Percentiles rank a stretch among this genome's conserved stretches.
These are phyloP conservation scores for Arthrobotrys megalospora DNA, from an alignment of 2,329 filamentous ascomycete species.

Conservation along the genomic window DNA sequence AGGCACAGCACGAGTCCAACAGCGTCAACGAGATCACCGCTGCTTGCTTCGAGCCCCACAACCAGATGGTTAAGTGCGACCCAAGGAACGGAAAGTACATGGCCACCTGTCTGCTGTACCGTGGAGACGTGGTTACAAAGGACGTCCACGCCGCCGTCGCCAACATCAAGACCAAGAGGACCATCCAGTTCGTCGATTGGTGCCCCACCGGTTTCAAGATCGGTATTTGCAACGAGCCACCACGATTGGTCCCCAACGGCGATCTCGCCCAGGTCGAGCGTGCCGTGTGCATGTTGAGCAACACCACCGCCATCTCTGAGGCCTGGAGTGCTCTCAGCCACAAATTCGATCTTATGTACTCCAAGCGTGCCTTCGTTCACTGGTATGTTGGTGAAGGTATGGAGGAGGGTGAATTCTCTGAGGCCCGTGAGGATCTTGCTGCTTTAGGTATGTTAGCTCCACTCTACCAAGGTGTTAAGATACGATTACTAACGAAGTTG, in stretches of 20 bases:
- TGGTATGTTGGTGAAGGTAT: constrained; percentile 99
- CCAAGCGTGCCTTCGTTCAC: constrained; percentile 99
- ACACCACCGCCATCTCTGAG: constrained; percentile 98
- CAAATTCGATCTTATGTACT: constrained; percentile 99
- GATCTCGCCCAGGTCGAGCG: constrained; percentile 98
- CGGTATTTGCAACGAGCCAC: constrained; percentile 99
- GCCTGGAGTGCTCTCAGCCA: constrained; percentile 95
- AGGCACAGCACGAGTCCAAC: constrained; percentile 98
- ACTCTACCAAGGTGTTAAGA: not conserved
- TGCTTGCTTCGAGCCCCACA: constrained; percentile 99
- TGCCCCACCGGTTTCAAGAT: constrained; percentile 99
- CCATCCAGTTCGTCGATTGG: constrained; percentile 99
- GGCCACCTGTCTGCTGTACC: constrained; percentile 98
- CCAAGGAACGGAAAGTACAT: constrained; percentile 99
- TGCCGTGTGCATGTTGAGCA: constrained; percentile 99
- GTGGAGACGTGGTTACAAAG: constrained; percentile 97
- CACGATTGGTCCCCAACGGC: constrained; percentile 94
- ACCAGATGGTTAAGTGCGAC: constrained; percentile 99
- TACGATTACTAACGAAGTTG: constrained; percentile 3
- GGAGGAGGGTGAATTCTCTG: constrained; percentile 99
- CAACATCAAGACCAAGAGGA: constrained; percentile 98
- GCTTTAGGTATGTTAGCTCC: constrained; percentile 73
- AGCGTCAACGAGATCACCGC: constrained; percentile 98
- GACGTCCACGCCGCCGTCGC: constrained; percentile 93
- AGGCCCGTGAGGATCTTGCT: constrained; percentile 98